phyloP scores from a whole-genome alignment of 345 rosid species.

The Turritis glabra region DNA sequence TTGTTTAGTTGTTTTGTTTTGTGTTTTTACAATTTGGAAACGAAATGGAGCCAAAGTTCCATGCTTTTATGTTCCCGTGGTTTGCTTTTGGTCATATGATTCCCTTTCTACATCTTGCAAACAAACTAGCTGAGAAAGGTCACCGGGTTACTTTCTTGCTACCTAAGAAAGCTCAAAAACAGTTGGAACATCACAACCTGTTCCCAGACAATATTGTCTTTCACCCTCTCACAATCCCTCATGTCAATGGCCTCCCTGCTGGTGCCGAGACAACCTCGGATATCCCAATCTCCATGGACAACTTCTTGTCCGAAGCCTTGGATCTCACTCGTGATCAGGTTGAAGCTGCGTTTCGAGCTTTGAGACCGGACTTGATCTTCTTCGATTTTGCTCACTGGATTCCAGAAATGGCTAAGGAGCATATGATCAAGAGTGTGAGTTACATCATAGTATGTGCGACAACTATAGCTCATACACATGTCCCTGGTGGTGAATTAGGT shows the following conservation, averaged over 20 bases:
- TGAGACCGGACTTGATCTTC: constrained; percentile 32
- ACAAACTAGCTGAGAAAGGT: constrained; percentile 51
- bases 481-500: constrained; percentile 8
- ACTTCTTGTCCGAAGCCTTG: neutral
- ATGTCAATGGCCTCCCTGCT: constrained; percentile 35
- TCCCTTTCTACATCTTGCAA: constrained; percentile 56
- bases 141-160: constrained; percentile 45
- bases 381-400: constrained; percentile 36
- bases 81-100: constrained; percentile 57
- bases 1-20: neutral
- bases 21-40: neutral
- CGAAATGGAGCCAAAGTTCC: constrained; percentile 12
- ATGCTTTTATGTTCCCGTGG: constrained; percentile 57
- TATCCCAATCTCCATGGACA: neutral
- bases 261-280: constrained; percentile 36
- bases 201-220: constrained; percentile 45
- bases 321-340: constrained; percentile 25
- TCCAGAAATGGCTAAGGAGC: constrained; percentile 6
- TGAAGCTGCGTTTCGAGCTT: neutral
- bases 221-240: constrained; percentile 40
- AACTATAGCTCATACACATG: neutral
- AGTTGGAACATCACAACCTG: constrained; percentile 36
- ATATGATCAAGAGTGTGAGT: neutral
- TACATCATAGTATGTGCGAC: constrained; percentile 2
- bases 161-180: constrained; percentile 42